A percentile compares a stretch with the other conserved stretches of the same genome.
Evolutionary conservation across 208 protist species (phyloP).

Genomic region (Trypanosoma mega): DNA sequence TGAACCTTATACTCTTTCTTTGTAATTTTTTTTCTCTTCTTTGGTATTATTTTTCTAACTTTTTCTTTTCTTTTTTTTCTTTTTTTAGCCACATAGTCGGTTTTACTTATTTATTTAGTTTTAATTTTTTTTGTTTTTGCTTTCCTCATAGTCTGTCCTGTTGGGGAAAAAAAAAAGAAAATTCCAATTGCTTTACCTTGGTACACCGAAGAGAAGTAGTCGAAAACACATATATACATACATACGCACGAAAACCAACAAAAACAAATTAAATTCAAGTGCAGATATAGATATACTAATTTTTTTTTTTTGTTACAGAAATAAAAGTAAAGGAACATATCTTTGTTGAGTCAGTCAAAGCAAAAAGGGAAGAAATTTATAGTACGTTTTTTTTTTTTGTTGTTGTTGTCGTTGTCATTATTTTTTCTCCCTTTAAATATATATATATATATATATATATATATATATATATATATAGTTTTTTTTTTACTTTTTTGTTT

Average conservation of each 20-base stretch:
- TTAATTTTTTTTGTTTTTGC: background rate
- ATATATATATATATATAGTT: background rate
- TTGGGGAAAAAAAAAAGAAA: background rate
- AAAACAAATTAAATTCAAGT: no score
- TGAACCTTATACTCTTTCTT: background rate
- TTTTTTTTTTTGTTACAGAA: no score
- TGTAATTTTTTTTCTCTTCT: background rate
- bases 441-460: background rate
- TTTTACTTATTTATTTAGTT: background rate
- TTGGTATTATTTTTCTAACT: background rate
- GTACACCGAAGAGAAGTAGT: no score
- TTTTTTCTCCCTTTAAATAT: background rate
- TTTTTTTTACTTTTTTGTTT: background rate
- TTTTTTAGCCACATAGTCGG: background rate
- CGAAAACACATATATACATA: no score
- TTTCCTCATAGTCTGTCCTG: background rate
- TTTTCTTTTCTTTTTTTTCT: background rate
- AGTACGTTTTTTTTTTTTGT: no score
- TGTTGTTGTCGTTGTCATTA: no score
- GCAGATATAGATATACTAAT: no score
- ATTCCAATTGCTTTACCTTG: no score
- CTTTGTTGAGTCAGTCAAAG: background rate
- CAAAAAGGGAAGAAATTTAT: background rate
- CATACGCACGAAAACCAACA: no score
- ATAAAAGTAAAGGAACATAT: no score